Evolutionary conservation across 1,284 basidiomycete species (phyloP), one percentile per base, ranked within the genome.

Genomic region (Ganoderma resinaceum): DNA sequence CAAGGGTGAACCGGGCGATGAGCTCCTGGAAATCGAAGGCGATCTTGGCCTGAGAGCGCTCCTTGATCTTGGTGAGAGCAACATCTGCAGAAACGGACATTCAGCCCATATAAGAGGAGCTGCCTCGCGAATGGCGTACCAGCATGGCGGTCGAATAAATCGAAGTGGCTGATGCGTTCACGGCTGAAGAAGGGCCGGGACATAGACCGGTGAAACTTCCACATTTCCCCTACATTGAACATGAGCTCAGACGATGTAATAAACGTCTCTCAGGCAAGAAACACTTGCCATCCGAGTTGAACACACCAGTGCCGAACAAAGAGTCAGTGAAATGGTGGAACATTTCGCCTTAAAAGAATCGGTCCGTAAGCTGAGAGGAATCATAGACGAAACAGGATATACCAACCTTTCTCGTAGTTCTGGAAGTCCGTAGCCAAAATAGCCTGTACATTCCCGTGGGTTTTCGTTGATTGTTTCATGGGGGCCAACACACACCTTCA

Each of bases 1-100:
- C 92, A 49, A 93, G 83, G 0, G 90, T 88, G 76, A 93, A 92
- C 3, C 92, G 87, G 3, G 86, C 81, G 70, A 86, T 89, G 8
- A 94, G 82, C 74, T 93, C 91, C 75, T 93, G 83, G 62, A 85
- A 82, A 66, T 87, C 83, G 14, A 86, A 71, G 0, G 84, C 75
- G 8, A 80, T 74, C 26, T 81, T 80, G 14, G 70, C 66, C 18
- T 71, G 72, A 35, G 79, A 72, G 29, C 82, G 81, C 23, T 78
- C 75, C 49, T 78, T 80, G 70, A 85, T 78, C 20, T 77, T 69
- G 4, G 71, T 63, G 49, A 86, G 66, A 0, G 77, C 76, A 16
- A 75, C 72, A 55, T 84, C 72, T 66, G 66, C 20, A 57, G 46
- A 61, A 65, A 23, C 55, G 66, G 23, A 31, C 20, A 31, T 43